Evolutionary conservation across 1,284 basidiomycete genomes (phyloP), one percentile per base, ranked within the genome.

Genomic region (Coniophora puteana): DNA sequence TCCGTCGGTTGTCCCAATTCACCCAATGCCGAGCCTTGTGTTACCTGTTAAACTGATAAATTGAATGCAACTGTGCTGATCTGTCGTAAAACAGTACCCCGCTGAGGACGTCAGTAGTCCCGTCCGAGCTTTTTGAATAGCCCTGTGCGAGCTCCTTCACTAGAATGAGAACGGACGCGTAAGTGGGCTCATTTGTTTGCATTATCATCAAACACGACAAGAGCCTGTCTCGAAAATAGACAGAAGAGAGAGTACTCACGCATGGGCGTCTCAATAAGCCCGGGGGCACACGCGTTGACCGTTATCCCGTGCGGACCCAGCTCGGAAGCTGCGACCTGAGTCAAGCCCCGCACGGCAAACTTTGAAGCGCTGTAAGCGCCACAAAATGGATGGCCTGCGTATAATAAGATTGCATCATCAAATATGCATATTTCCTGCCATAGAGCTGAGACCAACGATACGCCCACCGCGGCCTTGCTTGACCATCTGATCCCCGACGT

Each of bases 241-340:
- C 6, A 18, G n/a, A 6, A 35, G n/a, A n/a, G n/a, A 12, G 16
- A 17, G 8, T 4, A 43, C 43, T 33, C 32, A 55, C 59, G 53
- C 52, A 65, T 55, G 22, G 24, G 24, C 8, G 59, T 63, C 43
- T 54, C 55, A 35, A 62, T 58, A 11, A 52, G 48, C 20, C 67
- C 66, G 5, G 71, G 71, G 6, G 69, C 67, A 46, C 73, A 74
- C 1, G 67, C 65, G 40, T 73, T 72, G 3, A 68, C 69, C 3
- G 65, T 71, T 38, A 74, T 70, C 3, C 55, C 52, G 41, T 71
- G 48, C 30, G 54, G 44, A 3, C 56, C 63, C 5, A 70, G 46
- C 41, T 72, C 68, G 12, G 23, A 10, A 10, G 33, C 46, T 26
- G 47, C 25, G 36, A 33, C 41, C 18, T 44, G 42, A 11, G 46